These are phyloP conservation scores for Cynara cardunculus DNA, from an alignment of 129 eudicot genomes.

Conservation along the genomic window DNA sequence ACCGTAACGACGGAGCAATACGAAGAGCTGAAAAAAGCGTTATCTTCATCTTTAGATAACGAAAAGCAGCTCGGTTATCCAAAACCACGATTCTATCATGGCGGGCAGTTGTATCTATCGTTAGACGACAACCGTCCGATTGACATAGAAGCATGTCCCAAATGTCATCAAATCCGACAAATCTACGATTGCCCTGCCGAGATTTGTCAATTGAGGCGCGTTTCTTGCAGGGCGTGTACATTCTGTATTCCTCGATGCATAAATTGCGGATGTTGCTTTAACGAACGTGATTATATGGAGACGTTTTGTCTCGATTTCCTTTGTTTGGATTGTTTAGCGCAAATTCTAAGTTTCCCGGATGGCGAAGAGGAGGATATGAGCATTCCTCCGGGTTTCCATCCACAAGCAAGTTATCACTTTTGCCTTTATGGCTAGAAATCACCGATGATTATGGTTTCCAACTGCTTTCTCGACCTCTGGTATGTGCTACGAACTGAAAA, in stretches of 20 bases:
- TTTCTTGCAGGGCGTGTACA: conserved; percentile 56
- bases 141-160: conserved; percentile 73
- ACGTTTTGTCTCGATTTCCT: conserved; percentile 33
- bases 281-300: conserved; percentile 47
- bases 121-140: conserved; percentile 66
- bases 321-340: conserved; percentile 48
- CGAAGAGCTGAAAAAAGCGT: conserved; percentile 41
- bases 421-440: conserved; percentile 39
- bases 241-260: conserved; percentile 57
- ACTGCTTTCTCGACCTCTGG: conserved; percentile 1
- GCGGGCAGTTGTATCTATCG: conserved; percentile 49
- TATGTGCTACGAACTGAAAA: conserved; percentile 5
- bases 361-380: conserved; percentile 17
- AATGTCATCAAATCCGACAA: conserved; percentile 46
- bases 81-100: conserved; percentile 50
- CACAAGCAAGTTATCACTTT: conserved; percentile 42
- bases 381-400: conserved; percentile 17
- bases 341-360: conserved; percentile 32
- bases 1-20: conserved; percentile 39
- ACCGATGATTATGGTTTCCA: conserved; percentile 5
- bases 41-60: conserved; percentile 29
- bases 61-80: conserved; percentile 12
- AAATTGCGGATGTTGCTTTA: conserved; percentile 62
- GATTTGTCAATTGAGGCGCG: conserved; percentile 33
- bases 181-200: conserved; percentile 68